phyloP scores from a whole-genome alignment of 1,139 yeast species.

The Arxiozyma telluris region DNA sequence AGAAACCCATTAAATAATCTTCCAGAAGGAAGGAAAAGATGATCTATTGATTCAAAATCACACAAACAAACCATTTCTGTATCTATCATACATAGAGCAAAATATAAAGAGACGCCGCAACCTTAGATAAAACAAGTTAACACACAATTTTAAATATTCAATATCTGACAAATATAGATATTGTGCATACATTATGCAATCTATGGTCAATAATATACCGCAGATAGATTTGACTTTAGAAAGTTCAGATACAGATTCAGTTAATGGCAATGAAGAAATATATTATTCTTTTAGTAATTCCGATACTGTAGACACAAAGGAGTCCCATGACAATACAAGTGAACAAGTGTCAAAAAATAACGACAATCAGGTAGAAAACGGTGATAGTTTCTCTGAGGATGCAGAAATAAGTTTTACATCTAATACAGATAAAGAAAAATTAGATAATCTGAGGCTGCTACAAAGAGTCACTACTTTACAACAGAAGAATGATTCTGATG shows the following conservation, averaged over 20 bases:
- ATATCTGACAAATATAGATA: not conserved
- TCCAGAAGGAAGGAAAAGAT: not conserved
- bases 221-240: slow-evolving; percentile 17
- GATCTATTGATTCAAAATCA: not conserved
- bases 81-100: not conserved
- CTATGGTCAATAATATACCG: not conserved
- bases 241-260: slow-evolving; percentile 10
- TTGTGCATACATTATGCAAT: not conserved
- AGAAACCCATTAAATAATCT: no score
- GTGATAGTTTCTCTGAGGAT: not conserved
- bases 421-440: slow-evolving; percentile 3
- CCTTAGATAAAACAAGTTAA: not conserved
- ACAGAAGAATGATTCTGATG: not conserved
- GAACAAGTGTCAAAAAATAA: not conserved
- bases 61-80: not conserved
- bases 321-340: not conserved
- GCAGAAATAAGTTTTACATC: slow-evolving; percentile 3
- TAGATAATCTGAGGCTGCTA: slow-evolving; percentile 1
- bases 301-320: not conserved
- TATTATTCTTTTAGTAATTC: not conserved
- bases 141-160: not conserved
- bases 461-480: not conserved
- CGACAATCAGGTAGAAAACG: not conserved
- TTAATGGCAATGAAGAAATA: not conserved
- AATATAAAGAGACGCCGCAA: no score